Evolutionary conservation across 2,329 filamentous ascomycete genomes (phyloP), one percentile per base, ranked within the genome.

Genomic region (Stylonectria norvegica): DNA sequence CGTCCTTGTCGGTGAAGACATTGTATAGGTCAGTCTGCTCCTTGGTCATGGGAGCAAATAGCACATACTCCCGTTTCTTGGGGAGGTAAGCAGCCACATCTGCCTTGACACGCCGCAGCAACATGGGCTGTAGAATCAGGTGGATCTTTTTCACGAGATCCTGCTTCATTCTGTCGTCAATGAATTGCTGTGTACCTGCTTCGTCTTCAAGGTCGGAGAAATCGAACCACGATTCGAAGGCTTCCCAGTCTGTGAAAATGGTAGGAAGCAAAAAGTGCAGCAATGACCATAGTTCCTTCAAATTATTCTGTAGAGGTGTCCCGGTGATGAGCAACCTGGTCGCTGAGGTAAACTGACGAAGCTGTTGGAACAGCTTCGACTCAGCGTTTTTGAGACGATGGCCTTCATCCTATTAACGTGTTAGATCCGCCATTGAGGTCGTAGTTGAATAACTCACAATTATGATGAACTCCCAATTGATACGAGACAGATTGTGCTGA

Each of bases 351-450:
- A 97, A 97, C 1, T 85, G 84, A 49, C 93, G 81, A 0, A 98
- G 69, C 51, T 95, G 89, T 34, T 88, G 85, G 48, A 97, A 95
- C 0, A 98, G 73, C 42, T 88, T 86, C 20, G 91, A 94, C 35
- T 97, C 90, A 48, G 95, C 85, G 50, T 98, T 98, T 70, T 98
- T 98, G 75, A 98, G 83, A 1, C 93, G 85, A 60, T 98, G 93
- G 0, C 93, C 93, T 66, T 98, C 93, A 53, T 98, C 91, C 82
- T 86, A 23, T 8, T 12, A 0, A 22, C 20, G 4, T 5, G 31
- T 53, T 9, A 56, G 58, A 60, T 3, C 5, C 1, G 1, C 17
- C 3, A 4, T 6, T 0, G 2, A 9, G 8, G n/a, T 16, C 10
- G 3, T 4, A 34, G 5, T n/a, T n/a, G 9, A 3, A 5, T 14